Conservation (phyloP, 306 rosid genomes). For the Dalbergia cultrata region DNA sequence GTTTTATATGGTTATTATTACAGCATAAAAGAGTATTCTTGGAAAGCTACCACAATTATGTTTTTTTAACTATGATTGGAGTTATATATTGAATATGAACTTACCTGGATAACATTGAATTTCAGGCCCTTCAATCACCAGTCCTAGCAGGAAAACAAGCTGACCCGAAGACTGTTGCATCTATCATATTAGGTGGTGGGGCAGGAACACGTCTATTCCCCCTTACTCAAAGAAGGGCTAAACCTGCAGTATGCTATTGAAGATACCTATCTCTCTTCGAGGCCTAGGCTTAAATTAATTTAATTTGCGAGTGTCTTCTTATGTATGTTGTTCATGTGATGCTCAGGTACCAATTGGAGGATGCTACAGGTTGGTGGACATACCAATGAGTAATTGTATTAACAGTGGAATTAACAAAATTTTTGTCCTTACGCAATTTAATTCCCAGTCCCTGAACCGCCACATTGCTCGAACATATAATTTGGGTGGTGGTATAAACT, state of each 20-base stretch:
- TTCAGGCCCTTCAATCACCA: slow-evolving; percentile 60
- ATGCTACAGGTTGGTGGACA: slow-evolving; percentile 63
- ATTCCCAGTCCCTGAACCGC: slow-evolving; percentile 63
- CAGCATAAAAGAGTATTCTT: background rate
- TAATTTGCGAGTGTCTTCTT: slow-evolving; percentile 1
- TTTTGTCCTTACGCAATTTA: slow-evolving; percentile 64
- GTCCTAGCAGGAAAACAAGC: slow-evolving; percentile 44
- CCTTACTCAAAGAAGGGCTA: slow-evolving; percentile 66
- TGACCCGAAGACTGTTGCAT: slow-evolving; percentile 58
- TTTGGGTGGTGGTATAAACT: slow-evolving; percentile 52
- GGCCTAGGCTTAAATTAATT: slow-evolving; percentile 34
- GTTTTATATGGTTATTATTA: slow-evolving; percentile 19
- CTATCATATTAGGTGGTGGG: slow-evolving; percentile 68
- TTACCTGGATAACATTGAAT: slow-evolving; percentile 22
- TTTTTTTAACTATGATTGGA: background rate
- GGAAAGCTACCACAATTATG: background rate
- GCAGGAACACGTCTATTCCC: slow-evolving; percentile 68
- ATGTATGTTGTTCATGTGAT: slow-evolving; percentile 43
- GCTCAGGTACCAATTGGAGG: slow-evolving; percentile 68
- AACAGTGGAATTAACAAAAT: slow-evolving; percentile 64
- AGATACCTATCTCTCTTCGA: slow-evolving; percentile 5
- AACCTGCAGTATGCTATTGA: slow-evolving; percentile 59
- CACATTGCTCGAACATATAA: slow-evolving; percentile 62
- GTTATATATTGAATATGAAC: slow-evolving; percentile 31
- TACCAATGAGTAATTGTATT: slow-evolving; percentile 68